Base-by-base conservation (phyloP, 495 filamentous ascomycete species). In the Trichoderma orchidacearum region DNA sequence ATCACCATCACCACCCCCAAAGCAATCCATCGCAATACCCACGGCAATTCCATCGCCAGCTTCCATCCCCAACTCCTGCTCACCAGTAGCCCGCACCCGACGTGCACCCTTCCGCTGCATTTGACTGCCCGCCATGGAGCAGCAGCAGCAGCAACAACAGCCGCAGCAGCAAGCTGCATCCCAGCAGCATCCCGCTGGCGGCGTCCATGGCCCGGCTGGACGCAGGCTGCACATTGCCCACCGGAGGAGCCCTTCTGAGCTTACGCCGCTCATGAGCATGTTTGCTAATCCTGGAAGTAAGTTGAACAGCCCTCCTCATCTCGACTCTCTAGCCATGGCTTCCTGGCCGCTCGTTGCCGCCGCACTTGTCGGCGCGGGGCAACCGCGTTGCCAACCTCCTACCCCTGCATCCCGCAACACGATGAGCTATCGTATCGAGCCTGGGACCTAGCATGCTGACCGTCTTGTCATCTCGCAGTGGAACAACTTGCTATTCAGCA, bases 221-320 rank as follows among this genome's bases (percentile, higher is more conserved):
- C 90, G 93, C 65, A 86, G 90, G 69, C 82, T 97, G 62, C 92
- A 97, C 74, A 96, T 98, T 68, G 93, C 94, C 65, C 93, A 98
- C 73, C 85, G 93, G 66, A 82, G 93, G 70, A 97, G 90, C 73
- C 93, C 93, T 51, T 97, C 94, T 59, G 94, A 97, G 79, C 77
- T 98, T 65, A 98, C 93, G 50, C 94, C 94, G 58, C 75, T 98
- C 70, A 96, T 97, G 88, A 95, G 94, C 91, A 91, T 79, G 91
- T 86, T 75, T 62, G 63, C 70, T 56, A 73, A 68, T 48, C 76
- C 77, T 31, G 74, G 72, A 61, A 80, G 77, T 80, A 71, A 75
- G 78, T 72, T n/a, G 38, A 30, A 41, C 30, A 18, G 29, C 34
- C 21, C 21, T 48, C 30, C 25, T 56, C n/a, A 30, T 32, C 53